Conservation (phyloP, 805 yeast species). For the Debaryomyces castellii region DNA sequence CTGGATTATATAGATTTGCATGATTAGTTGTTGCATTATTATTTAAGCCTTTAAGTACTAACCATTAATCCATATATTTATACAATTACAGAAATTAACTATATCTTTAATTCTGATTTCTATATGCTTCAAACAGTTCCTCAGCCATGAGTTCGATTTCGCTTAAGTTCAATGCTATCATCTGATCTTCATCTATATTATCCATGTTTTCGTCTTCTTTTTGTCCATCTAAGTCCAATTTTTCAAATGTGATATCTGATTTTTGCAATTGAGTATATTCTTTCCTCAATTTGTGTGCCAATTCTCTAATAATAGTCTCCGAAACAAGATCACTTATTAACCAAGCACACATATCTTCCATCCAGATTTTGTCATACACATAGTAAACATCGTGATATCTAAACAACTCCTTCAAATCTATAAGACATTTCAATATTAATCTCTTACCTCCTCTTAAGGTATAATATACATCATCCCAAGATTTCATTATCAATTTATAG, state of each 20-base stretch:
- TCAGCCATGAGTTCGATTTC: slow-evolving; percentile 65
- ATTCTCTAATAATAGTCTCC: slow-evolving; percentile 56
- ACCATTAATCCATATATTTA: neutral
- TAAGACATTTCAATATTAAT: slow-evolving; percentile 56
- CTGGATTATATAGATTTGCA: slow-evolving; percentile 1
- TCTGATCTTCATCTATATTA: slow-evolving; percentile 23
- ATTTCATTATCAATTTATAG: slow-evolving; percentile 55
- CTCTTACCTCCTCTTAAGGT: slow-evolving; percentile 69
- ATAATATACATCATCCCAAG: slow-evolving; percentile 74
- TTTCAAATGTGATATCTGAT: slow-evolving; percentile 56
- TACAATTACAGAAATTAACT: neutral
- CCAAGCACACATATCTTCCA: slow-evolving; percentile 82
- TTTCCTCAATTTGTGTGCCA: slow-evolving; percentile 64
- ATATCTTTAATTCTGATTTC: slow-evolving; percentile 1
- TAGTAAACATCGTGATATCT: slow-evolving; percentile 82
- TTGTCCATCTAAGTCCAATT: slow-evolving; percentile 22
- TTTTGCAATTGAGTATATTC: slow-evolving; percentile 39
- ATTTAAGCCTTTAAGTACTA: too few species aligned
- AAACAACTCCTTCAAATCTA: slow-evolving; percentile 69
- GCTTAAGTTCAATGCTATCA: slow-evolving; percentile 45
- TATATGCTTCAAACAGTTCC: slow-evolving; percentile 21
- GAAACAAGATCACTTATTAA: slow-evolving; percentile 57
- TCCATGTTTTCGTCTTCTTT: slow-evolving; percentile 8
- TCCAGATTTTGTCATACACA: slow-evolving; percentile 73
- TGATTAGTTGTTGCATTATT: neutral